A percentile compares a stretch with the other conserved stretches of the same genome.
Evolutionary conservation across 179 eudicot species (phyloP).

Genomic region (Gypsophila paniculata): DNA sequence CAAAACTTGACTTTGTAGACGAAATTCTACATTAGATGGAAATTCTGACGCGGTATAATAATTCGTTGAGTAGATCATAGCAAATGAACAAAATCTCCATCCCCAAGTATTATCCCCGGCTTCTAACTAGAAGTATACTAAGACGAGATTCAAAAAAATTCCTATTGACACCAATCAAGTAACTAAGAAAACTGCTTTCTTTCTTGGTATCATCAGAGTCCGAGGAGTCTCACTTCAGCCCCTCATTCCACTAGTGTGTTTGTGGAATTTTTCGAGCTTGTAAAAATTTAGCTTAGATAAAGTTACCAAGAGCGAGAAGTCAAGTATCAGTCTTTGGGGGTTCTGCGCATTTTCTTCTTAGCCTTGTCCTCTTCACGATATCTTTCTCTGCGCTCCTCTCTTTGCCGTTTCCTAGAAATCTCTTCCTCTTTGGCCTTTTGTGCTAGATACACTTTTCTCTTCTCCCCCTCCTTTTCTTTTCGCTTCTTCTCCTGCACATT

Average conservation of each 20-base stretch:
- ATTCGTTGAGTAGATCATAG: not conserved
- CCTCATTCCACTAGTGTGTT: not conserved
- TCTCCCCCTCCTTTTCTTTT: slow-evolving; percentile 51
- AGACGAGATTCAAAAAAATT: not conserved
- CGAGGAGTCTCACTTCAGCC: not conserved
- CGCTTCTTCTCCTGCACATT: slow-evolving; percentile 55
- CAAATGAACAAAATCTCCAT: not conserved
- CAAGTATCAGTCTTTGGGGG: slow-evolving; percentile 18
- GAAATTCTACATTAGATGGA: not conserved
- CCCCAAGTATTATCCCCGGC: not conserved
- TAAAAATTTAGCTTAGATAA: not conserved
- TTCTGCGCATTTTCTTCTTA: slow-evolving; percentile 59
- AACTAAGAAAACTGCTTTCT: not conserved
- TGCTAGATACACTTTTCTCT: slow-evolving; percentile 44
- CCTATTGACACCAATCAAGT: not conserved
- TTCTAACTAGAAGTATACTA: not conserved
- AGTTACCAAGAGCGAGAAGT: not conserved
- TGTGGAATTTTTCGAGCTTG: not conserved
- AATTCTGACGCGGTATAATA: too few species aligned
- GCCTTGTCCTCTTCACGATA: slow-evolving; percentile 65
- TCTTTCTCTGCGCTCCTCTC: slow-evolving; percentile 73
- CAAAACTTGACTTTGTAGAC: not conserved
- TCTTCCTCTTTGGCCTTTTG: slow-evolving; percentile 62
- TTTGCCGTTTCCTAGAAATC: slow-evolving; percentile 54
- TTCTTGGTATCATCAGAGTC: not conserved